Evolutionary conservation across 1,284 basidiomycete genomes (phyloP).

Genomic region (Austroboletus rostrupii): DNA sequence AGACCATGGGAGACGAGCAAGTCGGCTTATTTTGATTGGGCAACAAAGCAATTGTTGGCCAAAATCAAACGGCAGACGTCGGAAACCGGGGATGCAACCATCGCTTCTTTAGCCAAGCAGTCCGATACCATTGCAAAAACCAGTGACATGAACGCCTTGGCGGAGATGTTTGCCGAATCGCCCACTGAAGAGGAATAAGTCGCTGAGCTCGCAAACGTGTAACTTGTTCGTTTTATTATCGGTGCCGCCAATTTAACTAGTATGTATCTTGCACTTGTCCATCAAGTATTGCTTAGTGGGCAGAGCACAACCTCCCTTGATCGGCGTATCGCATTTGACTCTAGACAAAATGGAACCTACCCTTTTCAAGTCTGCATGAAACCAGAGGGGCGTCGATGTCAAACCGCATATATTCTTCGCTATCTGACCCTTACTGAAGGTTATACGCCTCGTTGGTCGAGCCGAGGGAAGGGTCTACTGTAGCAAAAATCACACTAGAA

Average conservation of each 20-base stretch:
- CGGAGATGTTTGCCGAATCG: conserved; percentile 16
- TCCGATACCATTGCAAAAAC: conserved; percentile 29
- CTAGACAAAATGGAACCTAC: too few species aligned
- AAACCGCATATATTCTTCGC: not conserved
- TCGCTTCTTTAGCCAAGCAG: conserved; percentile 28
- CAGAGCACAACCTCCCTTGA: not conserved
- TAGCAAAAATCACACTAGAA: too few species aligned
- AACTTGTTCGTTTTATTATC: not conserved
- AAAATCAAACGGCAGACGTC: conserved; percentile 39
- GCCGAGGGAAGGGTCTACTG: too few species aligned
- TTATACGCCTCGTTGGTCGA: too few species aligned
- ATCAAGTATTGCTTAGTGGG: not conserved
- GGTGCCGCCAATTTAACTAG: not conserved
- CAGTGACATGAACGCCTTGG: conserved; percentile 31
- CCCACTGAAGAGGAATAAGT: not conserved
- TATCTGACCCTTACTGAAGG: not conserved
- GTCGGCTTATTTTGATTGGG: conserved; percentile 68
- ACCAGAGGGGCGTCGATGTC: not conserved
- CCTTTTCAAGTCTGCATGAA: not conserved
- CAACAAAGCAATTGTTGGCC: conserved; percentile 49
- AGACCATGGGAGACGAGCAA: conserved; percentile 67
- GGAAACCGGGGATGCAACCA: conserved; percentile 27
- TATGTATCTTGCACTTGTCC: conserved; percentile 3
- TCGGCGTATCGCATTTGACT: not conserved
- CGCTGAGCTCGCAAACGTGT: not conserved